Evolutionary conservation across 352 stramenopile genomes (phyloP).

Genomic region (Globisporangium mamillatum): DNA sequence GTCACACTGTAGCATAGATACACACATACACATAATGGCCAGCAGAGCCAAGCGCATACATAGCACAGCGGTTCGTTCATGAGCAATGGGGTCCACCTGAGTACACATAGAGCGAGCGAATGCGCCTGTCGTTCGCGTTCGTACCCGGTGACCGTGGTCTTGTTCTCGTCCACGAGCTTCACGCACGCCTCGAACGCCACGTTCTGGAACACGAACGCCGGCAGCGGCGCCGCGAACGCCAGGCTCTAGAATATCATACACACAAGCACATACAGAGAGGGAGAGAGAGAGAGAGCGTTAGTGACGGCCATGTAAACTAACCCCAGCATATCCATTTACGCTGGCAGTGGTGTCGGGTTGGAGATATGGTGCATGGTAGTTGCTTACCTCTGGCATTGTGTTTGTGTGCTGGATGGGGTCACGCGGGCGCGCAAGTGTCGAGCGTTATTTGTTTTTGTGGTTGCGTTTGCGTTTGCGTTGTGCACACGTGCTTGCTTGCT

Average conservation of each 20-base stretch:
- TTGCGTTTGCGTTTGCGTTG: neutral
- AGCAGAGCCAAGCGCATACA: neutral
- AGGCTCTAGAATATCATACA: slow-evolving; percentile 34
- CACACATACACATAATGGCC: neutral
- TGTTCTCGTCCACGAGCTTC: slow-evolving; percentile 62
- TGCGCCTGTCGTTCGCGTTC: slow-evolving; percentile 2
- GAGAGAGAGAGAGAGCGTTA: neutral
- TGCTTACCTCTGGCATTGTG: slow-evolving; percentile 40
- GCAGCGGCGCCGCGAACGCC: slow-evolving; percentile 49
- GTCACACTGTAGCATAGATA: slow-evolving; percentile 20
- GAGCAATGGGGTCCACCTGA: neutral
- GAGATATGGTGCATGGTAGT: neutral
- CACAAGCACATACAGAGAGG: neutral
- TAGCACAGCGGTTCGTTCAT: neutral
- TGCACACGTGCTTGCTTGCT: neutral
- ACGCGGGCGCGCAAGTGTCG: neutral
- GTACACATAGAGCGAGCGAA: neutral
- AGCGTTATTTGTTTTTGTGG: neutral
- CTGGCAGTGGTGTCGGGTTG: neutral
- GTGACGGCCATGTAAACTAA: neutral
- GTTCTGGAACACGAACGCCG: slow-evolving; percentile 63
- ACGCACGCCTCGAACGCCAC: slow-evolving; percentile 53
- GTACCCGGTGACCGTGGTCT: slow-evolving; percentile 53
- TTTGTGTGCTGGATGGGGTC: neutral
- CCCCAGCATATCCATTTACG: neutral